Percentiles rank a stretch among this genome's conserved stretches.
Evolutionary conservation across 331 rosid species (phyloP).

Genomic region (Quercus tomentella): DNA sequence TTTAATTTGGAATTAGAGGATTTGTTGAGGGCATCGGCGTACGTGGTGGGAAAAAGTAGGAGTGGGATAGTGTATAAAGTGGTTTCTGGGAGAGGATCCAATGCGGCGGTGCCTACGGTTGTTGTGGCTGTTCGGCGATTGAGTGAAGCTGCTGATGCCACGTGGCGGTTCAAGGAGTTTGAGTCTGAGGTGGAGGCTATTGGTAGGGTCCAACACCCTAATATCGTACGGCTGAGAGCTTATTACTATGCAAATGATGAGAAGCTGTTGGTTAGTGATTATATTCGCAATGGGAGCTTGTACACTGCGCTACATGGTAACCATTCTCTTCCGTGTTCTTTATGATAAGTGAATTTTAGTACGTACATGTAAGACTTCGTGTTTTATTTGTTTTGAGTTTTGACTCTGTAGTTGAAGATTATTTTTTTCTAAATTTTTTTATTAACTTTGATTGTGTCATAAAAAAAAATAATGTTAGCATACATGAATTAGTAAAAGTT

Average conservation of each 20-base stretch:
- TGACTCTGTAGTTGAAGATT: not conserved
- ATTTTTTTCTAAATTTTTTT: too few species aligned
- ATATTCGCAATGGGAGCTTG: conserved; percentile 73
- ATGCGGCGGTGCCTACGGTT: conserved; percentile 31
- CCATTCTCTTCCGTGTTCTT: not conserved
- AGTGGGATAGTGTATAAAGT: conserved; percentile 77
- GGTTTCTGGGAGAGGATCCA: conserved; percentile 53
- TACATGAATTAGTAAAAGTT: too few species aligned
- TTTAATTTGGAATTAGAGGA: conserved; percentile 71
- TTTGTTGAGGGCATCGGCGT: conserved; percentile 82
- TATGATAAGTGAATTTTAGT: not conserved
- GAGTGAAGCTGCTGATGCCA: conserved; percentile 63
- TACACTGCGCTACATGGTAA: conserved; percentile 66
- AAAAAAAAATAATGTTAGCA: too few species aligned
- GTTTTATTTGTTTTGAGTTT: not conserved
- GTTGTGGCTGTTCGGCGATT: conserved; percentile 71
- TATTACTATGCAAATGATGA: conserved; percentile 74
- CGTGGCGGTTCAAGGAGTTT: conserved; percentile 77
- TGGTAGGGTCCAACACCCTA: conserved; percentile 74
- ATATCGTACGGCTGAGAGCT: conserved; percentile 63
- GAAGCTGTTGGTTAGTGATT: conserved; percentile 66
- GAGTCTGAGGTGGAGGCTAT: conserved; percentile 64
- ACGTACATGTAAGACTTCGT: too few species aligned
- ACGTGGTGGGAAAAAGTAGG: conserved; percentile 83
- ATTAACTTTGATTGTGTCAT: too few species aligned